Evolutionary conservation across 2,329 filamentous ascomycete genomes (phyloP).

Genomic region (Drechslerella stenobrocha): DNA sequence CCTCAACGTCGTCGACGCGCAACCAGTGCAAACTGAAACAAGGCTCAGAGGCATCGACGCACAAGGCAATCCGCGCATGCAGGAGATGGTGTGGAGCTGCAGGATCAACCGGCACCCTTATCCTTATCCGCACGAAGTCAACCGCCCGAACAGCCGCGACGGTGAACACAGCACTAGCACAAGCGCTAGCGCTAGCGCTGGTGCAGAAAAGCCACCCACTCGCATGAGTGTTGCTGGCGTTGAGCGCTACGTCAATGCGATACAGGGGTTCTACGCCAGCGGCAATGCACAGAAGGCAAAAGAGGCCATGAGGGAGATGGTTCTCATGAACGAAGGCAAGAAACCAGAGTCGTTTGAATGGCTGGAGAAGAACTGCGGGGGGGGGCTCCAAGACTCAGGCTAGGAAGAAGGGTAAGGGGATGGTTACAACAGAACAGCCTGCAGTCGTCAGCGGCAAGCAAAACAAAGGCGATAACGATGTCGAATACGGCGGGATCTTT

Average conservation of each 20-base stretch:
- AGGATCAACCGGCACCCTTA: conserved; percentile 37
- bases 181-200: not conserved
- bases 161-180: not conserved
- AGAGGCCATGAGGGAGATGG: conserved; percentile 24
- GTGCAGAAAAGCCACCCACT: not conserved
- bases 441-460: not conserved
- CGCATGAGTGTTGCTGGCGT: conserved; percentile 18
- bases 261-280: not conserved
- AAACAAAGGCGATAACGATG: not conserved
- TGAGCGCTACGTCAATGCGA: conserved; percentile 34
- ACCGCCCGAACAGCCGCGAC: not conserved
- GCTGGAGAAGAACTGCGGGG: conserved; percentile 18
- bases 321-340: conserved; percentile 42
- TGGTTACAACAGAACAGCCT: not conserved
- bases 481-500: conserved; percentile 20
- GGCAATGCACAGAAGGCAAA: conserved; percentile 14
- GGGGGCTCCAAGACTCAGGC: not conserved
- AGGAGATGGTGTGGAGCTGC: conserved; percentile 35
- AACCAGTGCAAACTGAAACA: conserved; percentile 8
- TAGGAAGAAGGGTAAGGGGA: not conserved
- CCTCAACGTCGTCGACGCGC: conserved; percentile 14
- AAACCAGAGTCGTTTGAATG: conserved; percentile 32
- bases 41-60: not conserved
- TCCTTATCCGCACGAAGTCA: not conserved
- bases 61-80: conserved; percentile 8